Conservation (phyloP, 371 early-diverging fungal genomes). For the Basidiobolus meristosporus region DNA sequence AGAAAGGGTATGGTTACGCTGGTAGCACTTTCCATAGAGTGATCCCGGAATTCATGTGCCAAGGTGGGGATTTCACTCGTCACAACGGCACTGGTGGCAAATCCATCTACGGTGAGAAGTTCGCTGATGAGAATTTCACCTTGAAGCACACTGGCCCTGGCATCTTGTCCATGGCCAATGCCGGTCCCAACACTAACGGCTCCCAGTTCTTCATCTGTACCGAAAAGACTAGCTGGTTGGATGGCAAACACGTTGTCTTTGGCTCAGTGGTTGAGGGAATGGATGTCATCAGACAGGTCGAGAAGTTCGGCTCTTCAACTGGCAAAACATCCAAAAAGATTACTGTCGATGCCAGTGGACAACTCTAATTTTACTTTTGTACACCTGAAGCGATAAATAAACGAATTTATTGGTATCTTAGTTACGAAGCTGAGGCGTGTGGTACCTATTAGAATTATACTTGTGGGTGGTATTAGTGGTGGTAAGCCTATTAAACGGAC, state of each 20-base stretch:
- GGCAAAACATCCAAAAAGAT: too few relatives aligned
- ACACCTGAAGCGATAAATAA: too few relatives aligned
- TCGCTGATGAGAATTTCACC: slow-evolving; percentile 94
- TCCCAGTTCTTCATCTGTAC: slow-evolving; percentile 99
- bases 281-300: slow-evolving; percentile 9
- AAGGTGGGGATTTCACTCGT: slow-evolving; percentile 74
- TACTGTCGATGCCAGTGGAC: too few relatives aligned
- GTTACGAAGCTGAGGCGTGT: too few relatives aligned
- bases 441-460: too few relatives aligned
- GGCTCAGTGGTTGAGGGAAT: slow-evolving; percentile 61
- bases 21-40: slow-evolving; percentile 77
- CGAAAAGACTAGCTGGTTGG: slow-evolving; percentile 93
- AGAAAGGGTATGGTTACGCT: slow-evolving; percentile 71
- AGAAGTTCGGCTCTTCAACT: too few relatives aligned
- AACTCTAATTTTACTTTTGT: too few relatives aligned
- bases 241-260: slow-evolving; percentile 99
- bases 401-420: too few relatives aligned
- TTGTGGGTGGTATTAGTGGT: too few relatives aligned
- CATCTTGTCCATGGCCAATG: slow-evolving; percentile 89
- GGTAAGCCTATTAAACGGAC: too few relatives aligned
- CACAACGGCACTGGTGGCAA: slow-evolving; percentile 93
- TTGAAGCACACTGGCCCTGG: slow-evolving; percentile 85
- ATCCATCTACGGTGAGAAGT: slow-evolving; percentile 92
- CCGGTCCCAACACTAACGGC: slow-evolving; percentile 91
- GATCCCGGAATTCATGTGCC: slow-evolving; percentile 63